Base-by-base conservation (phyloP, 2,329 filamentous ascomycete species). In the Paradendryphiella salina region DNA sequence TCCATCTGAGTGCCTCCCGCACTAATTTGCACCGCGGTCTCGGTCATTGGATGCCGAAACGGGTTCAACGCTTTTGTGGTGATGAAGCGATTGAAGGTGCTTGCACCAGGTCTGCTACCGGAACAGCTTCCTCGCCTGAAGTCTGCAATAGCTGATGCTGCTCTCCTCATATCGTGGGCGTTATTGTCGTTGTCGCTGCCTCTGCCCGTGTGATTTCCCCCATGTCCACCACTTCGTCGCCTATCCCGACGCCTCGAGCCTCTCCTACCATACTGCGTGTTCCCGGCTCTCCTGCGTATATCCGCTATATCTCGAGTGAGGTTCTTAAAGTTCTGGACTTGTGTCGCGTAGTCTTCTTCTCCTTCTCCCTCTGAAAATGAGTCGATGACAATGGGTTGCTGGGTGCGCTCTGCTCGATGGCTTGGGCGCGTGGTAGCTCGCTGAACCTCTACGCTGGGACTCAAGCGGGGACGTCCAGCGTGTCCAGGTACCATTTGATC, bases 221-320 rank as follows among this genome's bases (percentile, higher is more conserved):
- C 21, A 3, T 13, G 10, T 23, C 13, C 21, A 3, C 15, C 5
- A 4, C 8, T 17, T 5, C 2, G 4, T 36, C 18, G 10, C 5
- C 21, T 29, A 2, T 29, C 11, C 18, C 21, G 32, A 11, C 41
- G 32, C n/a, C 38, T 52, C 14, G 44, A 35, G 10, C 34, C 23
- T 26, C 40, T 43, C 10, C 37, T 32, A 4, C 4, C 46, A 34
- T 10, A 45, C 17, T 35, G 46, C 4, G 28, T 42, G 7, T 39
- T 41, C 6, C 42, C 44, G 3, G 59, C 56, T 9, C 54, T 45
- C 13, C 33, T 32, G 26, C 55, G 50, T 14, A 62, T 42, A 17
- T 46, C 29, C 17, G 49, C 53, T 6, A 60, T 54, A 23, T 60
- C 51, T 4, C 49, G 48, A 0, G 39, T 51, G 11, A 52, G 31